A percentile compares a stretch with the other conserved stretches of the same genome.
These are phyloP conservation scores for Ettlia oleoabundans DNA, from an alignment of 139 green algal species.

Conservation along the genomic window DNA sequence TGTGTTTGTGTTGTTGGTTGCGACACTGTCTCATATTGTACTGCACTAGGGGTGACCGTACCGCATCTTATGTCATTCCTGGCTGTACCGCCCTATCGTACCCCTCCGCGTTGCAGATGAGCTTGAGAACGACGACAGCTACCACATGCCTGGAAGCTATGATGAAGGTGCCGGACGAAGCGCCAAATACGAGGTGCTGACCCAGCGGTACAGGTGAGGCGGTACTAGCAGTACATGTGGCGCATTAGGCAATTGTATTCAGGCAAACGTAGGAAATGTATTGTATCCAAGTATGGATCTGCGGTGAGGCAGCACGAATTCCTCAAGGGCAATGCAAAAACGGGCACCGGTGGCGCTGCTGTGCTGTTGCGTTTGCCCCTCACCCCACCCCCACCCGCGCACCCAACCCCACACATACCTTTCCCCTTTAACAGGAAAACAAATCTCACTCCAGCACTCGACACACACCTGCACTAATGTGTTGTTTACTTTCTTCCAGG, in stretches of 20 bases:
- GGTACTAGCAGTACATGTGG: neutral
- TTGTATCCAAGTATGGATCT: no score
- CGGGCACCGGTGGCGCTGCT: no score
- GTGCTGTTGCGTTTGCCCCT: no score
- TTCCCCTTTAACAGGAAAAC: no score
- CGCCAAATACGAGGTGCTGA: conserved; percentile 72
- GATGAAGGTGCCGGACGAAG: conserved; percentile 57
- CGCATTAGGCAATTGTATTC: no score
- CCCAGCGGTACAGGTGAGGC: conserved; percentile 68
- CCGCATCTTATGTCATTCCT: neutral
- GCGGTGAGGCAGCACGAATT: no score
- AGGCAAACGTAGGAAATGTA: no score
- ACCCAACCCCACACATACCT: neutral
- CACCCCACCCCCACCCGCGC: neutral
- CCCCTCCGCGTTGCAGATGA: conserved; percentile 51
- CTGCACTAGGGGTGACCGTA: neutral
- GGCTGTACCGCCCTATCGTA: neutral
- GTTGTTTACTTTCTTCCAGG: neutral
- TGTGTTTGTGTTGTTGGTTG: no score
- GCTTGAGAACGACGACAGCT: conserved; percentile 81
- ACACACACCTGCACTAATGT: neutral
- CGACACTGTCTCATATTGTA: neutral
- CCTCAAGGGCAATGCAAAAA: no score
- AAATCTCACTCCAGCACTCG: neutral
- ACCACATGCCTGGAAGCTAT: conserved; percentile 90